Base-by-base conservation (phyloP, 805 yeast species). In the Candida qinlingensis region DNA sequence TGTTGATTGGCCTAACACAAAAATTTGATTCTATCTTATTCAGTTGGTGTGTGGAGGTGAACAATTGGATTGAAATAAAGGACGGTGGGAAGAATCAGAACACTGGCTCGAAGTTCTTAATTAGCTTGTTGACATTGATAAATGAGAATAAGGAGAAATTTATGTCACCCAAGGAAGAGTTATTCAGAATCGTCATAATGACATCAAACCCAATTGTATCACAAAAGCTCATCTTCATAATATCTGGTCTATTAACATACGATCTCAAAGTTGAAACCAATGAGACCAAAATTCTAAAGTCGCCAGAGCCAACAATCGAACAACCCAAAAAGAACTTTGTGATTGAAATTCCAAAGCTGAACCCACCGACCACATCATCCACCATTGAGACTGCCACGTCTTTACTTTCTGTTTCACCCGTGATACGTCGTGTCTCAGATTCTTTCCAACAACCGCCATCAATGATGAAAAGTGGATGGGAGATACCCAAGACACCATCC, bases 201-300 rank as follows among this genome's bases (percentile, higher is more conserved):
- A 79, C 85, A 0, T 76, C 81, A 12, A 80, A 80, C 56, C 78
- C 81, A 35, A 75, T 75, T 7, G 81, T 80, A 8, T 83, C 85
- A 1, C 81, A 80, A 55, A 79, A 79, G 57, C 63, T 80, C 47
- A 66, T 80, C 0, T 80, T 78, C 48, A 74, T 80, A 7, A 52
- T 80, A 7, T 71, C 78, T 46, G 84, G 79, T 0, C 49, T 80
- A 28, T 61, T 80, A 13, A 74, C 78, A 35, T 70, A 63, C 27
- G 58, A 64, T 7, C 54, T 58, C 40, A 49, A 54, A 3, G 58
- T 63, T 6, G 19, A 40, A 8, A 31, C 34, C 34, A 31, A 8
- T 2, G 34, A 11, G 11, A 11, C 34, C 19, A 19, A 3, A 3
- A 19, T 19, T 19, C 19, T 2, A 19, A 19, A 19, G 19, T 19